These are phyloP conservation scores for Stentor coeruleus DNA, from an alignment of 73 alveolate genomes.

Conservation along the genomic window DNA sequence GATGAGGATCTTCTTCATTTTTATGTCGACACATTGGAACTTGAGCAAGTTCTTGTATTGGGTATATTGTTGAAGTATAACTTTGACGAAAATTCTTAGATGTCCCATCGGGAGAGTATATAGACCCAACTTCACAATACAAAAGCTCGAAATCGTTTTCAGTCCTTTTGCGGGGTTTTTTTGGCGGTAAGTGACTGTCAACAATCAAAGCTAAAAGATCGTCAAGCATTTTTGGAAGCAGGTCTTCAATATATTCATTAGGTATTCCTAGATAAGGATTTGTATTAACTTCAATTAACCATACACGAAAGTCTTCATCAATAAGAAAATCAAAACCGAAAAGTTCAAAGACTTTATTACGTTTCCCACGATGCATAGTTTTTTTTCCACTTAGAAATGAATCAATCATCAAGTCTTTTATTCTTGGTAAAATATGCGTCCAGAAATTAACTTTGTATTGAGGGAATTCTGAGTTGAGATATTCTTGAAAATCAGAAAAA, in stretches of 20 bases:
- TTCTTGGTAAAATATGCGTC: conserved; percentile 76
- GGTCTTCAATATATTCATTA: conserved; percentile 55
- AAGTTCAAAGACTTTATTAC: conserved; percentile 78
- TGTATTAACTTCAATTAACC: conserved; percentile 27
- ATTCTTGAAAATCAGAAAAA: conserved; percentile 62
- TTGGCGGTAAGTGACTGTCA: conserved; percentile 49
- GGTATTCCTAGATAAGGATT: conserved; percentile 67
- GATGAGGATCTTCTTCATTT: neutral
- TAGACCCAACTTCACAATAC: conserved; percentile 39
- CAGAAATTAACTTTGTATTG: conserved; percentile 62
- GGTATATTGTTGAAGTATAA: conserved; percentile 17
- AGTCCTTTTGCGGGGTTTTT: conserved; percentile 12
- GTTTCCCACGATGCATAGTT: conserved; percentile 53
- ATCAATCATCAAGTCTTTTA: conserved; percentile 82
- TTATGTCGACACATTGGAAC: conserved; percentile 6
- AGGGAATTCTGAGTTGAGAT: conserved; percentile 63
- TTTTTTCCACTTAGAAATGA: conserved; percentile 65
- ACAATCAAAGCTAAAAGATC: conserved; percentile 71
- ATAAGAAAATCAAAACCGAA: conserved; percentile 34
- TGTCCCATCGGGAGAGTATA: conserved; percentile 26
- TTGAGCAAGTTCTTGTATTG: conserved; percentile 22
- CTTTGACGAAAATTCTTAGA: conserved; percentile 5
- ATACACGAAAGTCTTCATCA: conserved; percentile 26
- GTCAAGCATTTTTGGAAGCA: conserved; percentile 88
- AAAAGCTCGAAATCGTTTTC: conserved; percentile 49